Base-by-base conservation (phyloP, 768 basidiomycete species). In the Trametes elegans region DNA sequence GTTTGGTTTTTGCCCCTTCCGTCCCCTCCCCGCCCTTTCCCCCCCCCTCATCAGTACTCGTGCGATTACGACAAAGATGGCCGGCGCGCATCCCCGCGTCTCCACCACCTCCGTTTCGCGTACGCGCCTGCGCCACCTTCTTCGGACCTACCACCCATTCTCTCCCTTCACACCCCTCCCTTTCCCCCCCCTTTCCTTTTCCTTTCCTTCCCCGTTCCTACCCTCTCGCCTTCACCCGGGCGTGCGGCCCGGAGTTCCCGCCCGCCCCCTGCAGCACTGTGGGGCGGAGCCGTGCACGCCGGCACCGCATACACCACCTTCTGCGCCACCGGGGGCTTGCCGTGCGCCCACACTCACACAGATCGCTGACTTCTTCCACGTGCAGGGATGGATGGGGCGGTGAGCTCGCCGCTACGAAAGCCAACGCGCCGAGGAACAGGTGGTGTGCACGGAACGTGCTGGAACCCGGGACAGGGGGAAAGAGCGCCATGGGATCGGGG, bases 311-410 rank as follows among this genome's bases (percentile, higher is more conserved):
- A 31, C 31, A 7, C 31, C 31, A 31, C 7, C 31, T 7, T 31
- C 31, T 7, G 31, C 31, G 31, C 13, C 31, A 13, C 7, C 7
- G 7, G 18, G 7, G 4, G 35, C 35, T 36, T 9, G 18, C 35
- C 38, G n/a, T n/a, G n/a, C n/a, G n/a, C n/a, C n/a, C n/a, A n/a
- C n/a, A n/a, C n/a, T n/a, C n/a, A n/a, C n/a, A n/a, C n/a, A n/a
- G n/a, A n/a, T n/a, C n/a, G 32, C 51, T 53, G 29, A 53, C 42
- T 11, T 43, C 28, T 21, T 43, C n/a, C 53, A 23, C 42, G 34
- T 45, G 42, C 45, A 62, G 61, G 61, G 61, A 19, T 62, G 61
- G 61, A 62, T 62, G 61, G 61, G 61, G 48, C 61, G 61, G 61
- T 62, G 47, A 60, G n/a, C 16, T n/a, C 38, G 19, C 29, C 11